A percentile compares a stretch with the other conserved stretches of the same genome.
Conservation (phyloP, 768 basidiomycete species). For the Termitomyces heimii region DNA sequence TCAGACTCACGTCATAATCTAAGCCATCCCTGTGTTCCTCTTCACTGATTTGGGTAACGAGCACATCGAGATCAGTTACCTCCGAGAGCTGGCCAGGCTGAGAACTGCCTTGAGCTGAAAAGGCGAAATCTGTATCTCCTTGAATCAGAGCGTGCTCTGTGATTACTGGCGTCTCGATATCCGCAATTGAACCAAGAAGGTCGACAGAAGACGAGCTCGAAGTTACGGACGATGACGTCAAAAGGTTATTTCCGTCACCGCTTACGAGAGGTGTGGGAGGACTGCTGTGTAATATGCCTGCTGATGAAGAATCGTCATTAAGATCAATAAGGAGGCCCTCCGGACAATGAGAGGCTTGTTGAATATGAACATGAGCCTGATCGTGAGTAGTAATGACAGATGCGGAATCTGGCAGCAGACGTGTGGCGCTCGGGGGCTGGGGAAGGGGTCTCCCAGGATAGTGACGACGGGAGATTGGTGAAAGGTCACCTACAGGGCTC, state of each 20-base stretch:
- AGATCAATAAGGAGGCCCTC: conserved; percentile 57
- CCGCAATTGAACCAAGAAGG: conserved; percentile 12
- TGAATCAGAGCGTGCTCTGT: background rate
- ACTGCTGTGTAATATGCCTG: background rate
- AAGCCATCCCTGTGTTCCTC: conserved; percentile 38
- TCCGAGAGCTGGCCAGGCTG: conserved; percentile 21
- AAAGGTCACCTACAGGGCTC: conserved; percentile 17
- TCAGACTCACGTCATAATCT: conserved; percentile 58
- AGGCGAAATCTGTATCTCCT: background rate
- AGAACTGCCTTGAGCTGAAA: conserved; percentile 8
- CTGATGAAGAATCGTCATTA: conserved; percentile 26
- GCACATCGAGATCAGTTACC: conserved; percentile 58
- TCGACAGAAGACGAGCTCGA: conserved; percentile 16
- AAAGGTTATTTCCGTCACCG: background rate
- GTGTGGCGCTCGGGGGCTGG: conserved; percentile 25
- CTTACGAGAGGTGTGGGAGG: background rate
- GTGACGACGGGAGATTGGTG: conserved; percentile 30
- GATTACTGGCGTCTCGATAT: conserved; percentile 1
- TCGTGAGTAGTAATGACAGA: conserved; percentile 24
- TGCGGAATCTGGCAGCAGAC: conserved; percentile 26
- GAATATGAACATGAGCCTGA: conserved; percentile 15
- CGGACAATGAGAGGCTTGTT: conserved; percentile 22
- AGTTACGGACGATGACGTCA: conserved; percentile 1
- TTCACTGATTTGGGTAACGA: conserved; percentile 48
- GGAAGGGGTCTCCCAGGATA: conserved; percentile 58